Evolutionary conservation across 495 filamentous ascomycete genomes (phyloP).

Genomic region (Penicillium crystallinum): DNA sequence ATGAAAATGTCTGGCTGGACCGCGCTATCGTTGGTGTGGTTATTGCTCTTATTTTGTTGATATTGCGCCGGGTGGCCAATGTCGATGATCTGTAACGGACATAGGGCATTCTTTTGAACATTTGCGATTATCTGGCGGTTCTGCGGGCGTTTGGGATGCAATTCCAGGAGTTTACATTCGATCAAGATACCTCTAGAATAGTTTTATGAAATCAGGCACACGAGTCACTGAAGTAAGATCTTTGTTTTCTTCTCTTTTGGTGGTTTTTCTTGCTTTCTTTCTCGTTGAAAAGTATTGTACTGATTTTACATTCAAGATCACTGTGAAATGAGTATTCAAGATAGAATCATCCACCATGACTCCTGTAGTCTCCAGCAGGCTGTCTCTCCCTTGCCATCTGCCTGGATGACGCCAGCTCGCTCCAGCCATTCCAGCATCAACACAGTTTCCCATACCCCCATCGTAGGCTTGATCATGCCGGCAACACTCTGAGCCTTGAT

Average conservation of each 20-base stretch:
- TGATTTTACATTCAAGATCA: not conserved
- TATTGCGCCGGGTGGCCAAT: conserved; percentile 34
- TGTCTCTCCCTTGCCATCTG: conserved; percentile 23
- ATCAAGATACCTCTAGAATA: conserved; percentile 3
- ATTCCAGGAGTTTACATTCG: not conserved
- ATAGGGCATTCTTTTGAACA: not conserved
- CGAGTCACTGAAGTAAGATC: not conserved
- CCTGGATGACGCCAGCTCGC: conserved; percentile 39
- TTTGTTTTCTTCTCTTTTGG: not conserved
- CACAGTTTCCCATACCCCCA: conserved; percentile 65
- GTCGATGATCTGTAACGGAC: conserved; percentile 23
- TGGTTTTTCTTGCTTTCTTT: too few species aligned
- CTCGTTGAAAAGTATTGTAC: not conserved
- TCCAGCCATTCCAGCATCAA: conserved; percentile 61
- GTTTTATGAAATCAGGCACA: not conserved
- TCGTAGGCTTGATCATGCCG: conserved; percentile 51
- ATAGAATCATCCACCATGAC: conserved; percentile 65
- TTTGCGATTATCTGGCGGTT: not conserved
- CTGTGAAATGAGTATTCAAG: not conserved
- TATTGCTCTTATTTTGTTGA: conserved; percentile 42
- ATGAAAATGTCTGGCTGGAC: conserved; percentile 48
- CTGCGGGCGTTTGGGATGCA: not conserved
- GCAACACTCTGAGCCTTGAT: conserved; percentile 47
- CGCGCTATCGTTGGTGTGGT: conserved; percentile 51
- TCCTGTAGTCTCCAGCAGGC: conserved; percentile 48